Conservation (phyloP, 2,329 filamentous ascomycete genomes). For the Emmonsiellopsis sp. region DNA sequence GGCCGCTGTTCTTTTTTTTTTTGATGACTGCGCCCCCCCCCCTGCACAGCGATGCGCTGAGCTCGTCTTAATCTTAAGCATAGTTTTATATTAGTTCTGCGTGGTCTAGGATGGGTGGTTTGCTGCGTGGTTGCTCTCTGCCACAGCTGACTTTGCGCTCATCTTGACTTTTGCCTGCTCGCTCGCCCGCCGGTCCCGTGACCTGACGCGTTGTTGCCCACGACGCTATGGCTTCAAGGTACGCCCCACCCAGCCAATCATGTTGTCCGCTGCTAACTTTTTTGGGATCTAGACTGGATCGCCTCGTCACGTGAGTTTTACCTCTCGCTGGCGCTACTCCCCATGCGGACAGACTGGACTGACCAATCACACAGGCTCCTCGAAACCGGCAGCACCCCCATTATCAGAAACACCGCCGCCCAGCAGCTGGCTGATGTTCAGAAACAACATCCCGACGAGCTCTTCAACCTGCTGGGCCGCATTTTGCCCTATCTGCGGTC, state of each 20-base stretch:
- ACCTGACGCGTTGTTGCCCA: conserved; percentile 16
- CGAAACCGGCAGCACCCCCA: conserved; percentile 90
- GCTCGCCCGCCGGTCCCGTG: not conserved
- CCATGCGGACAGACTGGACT: not conserved
- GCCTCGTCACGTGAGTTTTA: conserved; percentile 70
- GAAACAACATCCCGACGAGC: conserved; percentile 92
- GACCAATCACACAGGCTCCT: conserved; percentile 55
- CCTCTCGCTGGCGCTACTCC: conserved; percentile 1
- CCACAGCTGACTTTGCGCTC: not conserved
- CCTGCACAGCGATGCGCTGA: not conserved
- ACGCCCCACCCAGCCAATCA: conserved; percentile 19
- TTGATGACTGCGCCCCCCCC: not conserved
- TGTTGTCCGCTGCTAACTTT: conserved; percentile 24
- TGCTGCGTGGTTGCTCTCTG: not conserved
- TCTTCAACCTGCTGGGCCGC: conserved; percentile 87
- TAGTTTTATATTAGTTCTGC: not conserved
- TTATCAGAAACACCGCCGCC: conserved; percentile 94
- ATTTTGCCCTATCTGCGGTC: conserved; percentile 93
- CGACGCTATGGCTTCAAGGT: conserved; percentile 33
- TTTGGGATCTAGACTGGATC: conserved; percentile 56
- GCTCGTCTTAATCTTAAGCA: not conserved
- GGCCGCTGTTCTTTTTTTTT: conserved; percentile 1
- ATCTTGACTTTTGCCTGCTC: not conserved
- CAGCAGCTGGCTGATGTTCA: conserved; percentile 96
- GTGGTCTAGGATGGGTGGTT: conserved; percentile 1